Evolutionary conservation across 805 yeast genomes (phyloP).

Genomic region (Ogataea kodamae): DNA sequence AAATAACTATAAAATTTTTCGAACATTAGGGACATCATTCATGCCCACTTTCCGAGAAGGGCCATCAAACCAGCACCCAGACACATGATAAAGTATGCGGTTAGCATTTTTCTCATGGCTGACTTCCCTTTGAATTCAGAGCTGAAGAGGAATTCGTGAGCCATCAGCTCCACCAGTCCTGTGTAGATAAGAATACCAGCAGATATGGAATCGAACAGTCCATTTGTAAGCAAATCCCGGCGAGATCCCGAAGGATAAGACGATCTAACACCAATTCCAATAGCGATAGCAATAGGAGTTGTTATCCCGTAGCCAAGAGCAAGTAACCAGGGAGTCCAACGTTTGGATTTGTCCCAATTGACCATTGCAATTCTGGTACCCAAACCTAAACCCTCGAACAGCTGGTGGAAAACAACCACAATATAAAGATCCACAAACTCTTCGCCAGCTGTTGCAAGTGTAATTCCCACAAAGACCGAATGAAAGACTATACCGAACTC

Average conservation of each 20-base stretch:
- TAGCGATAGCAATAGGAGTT: constrained; percentile 73
- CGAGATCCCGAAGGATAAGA: constrained; percentile 58
- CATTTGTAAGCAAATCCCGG: constrained; percentile 60
- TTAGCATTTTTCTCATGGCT: constrained; percentile 48
- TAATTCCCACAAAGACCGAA: constrained; percentile 76
- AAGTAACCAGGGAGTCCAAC: constrained; percentile 56
- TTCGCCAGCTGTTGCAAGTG: constrained; percentile 74
- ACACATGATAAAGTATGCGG: constrained; percentile 52
- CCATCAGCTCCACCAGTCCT: constrained; percentile 75
- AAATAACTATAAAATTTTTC: constrained; percentile 1
- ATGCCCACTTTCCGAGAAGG: constrained; percentile 71
- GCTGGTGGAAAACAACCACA: constrained; percentile 71
- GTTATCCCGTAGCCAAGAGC: constrained; percentile 50
- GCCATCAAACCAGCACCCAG: constrained; percentile 79
- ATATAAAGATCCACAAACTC: constrained; percentile 70
- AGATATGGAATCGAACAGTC: constrained; percentile 71
- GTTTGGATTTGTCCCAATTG: constrained; percentile 40
- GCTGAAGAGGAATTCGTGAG: constrained; percentile 65
- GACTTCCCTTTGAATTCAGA: constrained; percentile 60
- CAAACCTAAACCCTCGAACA: constrained; percentile 83
- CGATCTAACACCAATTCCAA: constrained; percentile 72
- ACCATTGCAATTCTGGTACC: constrained; percentile 71
- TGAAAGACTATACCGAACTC: constrained; percentile 84
- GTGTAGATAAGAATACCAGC: constrained; percentile 77
- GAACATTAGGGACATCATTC: constrained; percentile 12